Conservation (phyloP, 805 yeast species). For the Yarrowia phangngaensis region DNA sequence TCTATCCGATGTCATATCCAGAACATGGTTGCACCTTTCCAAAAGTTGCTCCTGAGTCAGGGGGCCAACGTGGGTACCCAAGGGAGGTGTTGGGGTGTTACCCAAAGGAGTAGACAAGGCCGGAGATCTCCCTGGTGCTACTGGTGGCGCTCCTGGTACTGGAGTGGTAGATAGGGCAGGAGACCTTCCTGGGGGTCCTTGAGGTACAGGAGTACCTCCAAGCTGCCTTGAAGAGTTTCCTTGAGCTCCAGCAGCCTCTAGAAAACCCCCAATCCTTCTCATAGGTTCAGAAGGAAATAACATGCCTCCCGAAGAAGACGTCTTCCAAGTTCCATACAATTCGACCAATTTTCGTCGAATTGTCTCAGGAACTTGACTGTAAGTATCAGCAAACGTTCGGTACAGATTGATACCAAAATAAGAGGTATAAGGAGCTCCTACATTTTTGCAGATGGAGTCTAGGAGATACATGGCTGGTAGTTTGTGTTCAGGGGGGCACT, state of each 20-base stretch:
- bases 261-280: constrained; percentile 67
- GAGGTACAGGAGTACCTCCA: background rate
- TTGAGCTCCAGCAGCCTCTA: constrained; percentile 37
- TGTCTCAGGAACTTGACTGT: constrained; percentile 72
- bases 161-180: background rate
- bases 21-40: constrained; percentile 18
- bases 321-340: constrained; percentile 85
- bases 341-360: constrained; percentile 69
- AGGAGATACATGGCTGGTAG: constrained; percentile 77
- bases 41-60: constrained; percentile 9
- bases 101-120: no score
- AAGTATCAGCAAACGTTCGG: constrained; percentile 68
- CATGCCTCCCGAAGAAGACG: constrained; percentile 59
- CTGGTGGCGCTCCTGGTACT: no score
- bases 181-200: background rate
- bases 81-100: no score
- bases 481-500: constrained; percentile 77
- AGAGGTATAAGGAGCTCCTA: constrained; percentile 85
- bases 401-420: constrained; percentile 67
- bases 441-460: constrained; percentile 87
- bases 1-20: constrained; percentile 18
- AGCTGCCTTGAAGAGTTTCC: background rate
- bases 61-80: no score
- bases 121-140: no score
- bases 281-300: constrained; percentile 70